Evolutionary conservation across 1,284 basidiomycete species (phyloP).

Genomic region (Boletus semigastroideus): DNA sequence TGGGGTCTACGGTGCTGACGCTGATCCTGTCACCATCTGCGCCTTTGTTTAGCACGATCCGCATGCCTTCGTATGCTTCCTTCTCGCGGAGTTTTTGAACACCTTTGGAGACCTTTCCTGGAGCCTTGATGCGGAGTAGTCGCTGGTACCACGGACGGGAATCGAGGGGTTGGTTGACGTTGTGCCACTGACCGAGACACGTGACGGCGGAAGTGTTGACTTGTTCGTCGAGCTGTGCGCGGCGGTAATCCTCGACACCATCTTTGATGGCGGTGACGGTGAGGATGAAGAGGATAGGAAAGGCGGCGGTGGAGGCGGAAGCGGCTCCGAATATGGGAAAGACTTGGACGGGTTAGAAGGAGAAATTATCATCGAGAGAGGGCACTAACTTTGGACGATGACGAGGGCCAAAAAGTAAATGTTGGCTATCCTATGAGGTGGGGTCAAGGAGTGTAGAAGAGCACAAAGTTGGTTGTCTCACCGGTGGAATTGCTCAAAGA

Average conservation of each 20-base stretch:
- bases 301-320: conserved; percentile 78
- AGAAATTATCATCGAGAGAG: background rate
- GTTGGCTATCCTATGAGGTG: conserved; percentile 72
- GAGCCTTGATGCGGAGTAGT: conserved; percentile 63
- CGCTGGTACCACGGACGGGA: conserved; percentile 75
- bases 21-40: conserved; percentile 40
- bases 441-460: background rate
- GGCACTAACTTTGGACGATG: conserved; percentile 68
- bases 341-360: conserved; percentile 43
- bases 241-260: conserved; percentile 91
- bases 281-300: conserved; percentile 89
- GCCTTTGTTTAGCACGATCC: conserved; percentile 61
- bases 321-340: conserved; percentile 92
- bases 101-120: conserved; percentile 80
- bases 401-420: conserved; percentile 89
- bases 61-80: conserved; percentile 70
- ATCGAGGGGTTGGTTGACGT: conserved; percentile 85
- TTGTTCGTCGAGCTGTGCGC: conserved; percentile 84
- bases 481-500: conserved; percentile 90
- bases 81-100: conserved; percentile 83
- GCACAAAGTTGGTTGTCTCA: conserved; percentile 28
- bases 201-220: conserved; percentile 91
- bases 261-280: conserved; percentile 93
- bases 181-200: conserved; percentile 84
- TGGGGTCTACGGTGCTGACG: conserved; percentile 40